Percentiles rank a stretch among this genome's conserved stretches.
Evolutionary conservation across 352 stramenopile genomes (phyloP).

Genomic region (Globisporangium nodosum): DNA sequence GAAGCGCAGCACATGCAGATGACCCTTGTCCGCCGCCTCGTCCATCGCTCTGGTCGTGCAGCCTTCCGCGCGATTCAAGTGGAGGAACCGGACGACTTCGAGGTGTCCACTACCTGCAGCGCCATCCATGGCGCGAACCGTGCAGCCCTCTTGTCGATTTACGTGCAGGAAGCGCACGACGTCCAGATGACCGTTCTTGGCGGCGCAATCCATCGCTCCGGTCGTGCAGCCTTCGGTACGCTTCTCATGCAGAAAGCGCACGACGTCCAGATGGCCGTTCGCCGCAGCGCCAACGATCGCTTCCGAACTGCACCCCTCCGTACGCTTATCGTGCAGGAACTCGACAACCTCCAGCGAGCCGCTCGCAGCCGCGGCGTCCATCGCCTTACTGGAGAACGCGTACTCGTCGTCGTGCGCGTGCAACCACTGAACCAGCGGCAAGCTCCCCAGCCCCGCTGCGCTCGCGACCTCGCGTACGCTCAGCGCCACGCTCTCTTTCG

Average conservation of each 20-base stretch:
- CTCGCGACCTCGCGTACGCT: background rate
- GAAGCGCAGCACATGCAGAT: slow-evolving; percentile 14
- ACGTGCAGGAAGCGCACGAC: slow-evolving; percentile 7
- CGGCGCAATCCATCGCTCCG: slow-evolving; percentile 11
- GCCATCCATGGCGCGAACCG: slow-evolving; percentile 5
- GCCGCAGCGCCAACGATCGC: slow-evolving; percentile 9
- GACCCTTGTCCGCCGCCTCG: slow-evolving; percentile 13
- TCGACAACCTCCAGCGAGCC: slow-evolving; percentile 5
- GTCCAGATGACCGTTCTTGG: slow-evolving; percentile 5
- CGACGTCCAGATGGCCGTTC: slow-evolving; percentile 7
- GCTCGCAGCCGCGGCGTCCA: slow-evolving; percentile 11
- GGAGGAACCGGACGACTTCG: slow-evolving; percentile 8
- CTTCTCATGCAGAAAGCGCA: slow-evolving; percentile 12
- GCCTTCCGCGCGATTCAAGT: slow-evolving; percentile 7
- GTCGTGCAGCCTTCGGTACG: slow-evolving; percentile 10
- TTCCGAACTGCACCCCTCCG: slow-evolving; percentile 8
- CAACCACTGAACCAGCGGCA: slow-evolving; percentile 6
- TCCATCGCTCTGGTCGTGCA: slow-evolving; percentile 12
- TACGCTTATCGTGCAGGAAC: slow-evolving; percentile 9
- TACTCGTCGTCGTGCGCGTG: slow-evolving; percentile 4
- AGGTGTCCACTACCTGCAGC: slow-evolving; percentile 4
- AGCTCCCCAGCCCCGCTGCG: background rate
- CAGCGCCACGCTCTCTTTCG: slow-evolving; percentile 2
- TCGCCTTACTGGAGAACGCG: slow-evolving; percentile 7
- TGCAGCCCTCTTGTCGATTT: slow-evolving; percentile 9